Percentiles rank a stretch among this genome's conserved stretches.
phyloP scores from a whole-genome alignment of 2,329 filamentous ascomycete species.

The Teratosphaeria epicoccoides region DNA sequence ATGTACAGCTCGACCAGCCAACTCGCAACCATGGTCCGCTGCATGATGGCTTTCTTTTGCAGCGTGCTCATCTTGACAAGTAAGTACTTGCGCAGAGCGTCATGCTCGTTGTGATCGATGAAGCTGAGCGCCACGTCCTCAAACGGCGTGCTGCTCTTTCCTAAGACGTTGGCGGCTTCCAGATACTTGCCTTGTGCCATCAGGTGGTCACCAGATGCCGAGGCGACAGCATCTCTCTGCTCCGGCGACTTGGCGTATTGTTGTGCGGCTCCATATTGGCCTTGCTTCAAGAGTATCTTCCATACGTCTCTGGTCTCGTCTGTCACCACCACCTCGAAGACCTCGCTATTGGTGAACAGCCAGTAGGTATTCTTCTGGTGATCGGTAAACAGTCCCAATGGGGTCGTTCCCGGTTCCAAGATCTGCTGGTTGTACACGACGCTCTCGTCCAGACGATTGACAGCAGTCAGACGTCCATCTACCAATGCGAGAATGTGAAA shows the following conservation, averaged over 20 bases:
- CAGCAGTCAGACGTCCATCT: constrained; percentile 70
- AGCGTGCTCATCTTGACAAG: constrained; percentile 70
- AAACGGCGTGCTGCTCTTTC: constrained; percentile 91
- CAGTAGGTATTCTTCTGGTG: constrained; percentile 94
- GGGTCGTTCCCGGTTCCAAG: constrained; percentile 65
- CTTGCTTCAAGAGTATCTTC: constrained; percentile 79
- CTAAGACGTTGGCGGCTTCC: constrained; percentile 83
- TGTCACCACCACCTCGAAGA: constrained; percentile 83
- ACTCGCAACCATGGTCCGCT: constrained; percentile 85
- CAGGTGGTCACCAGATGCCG: constrained; percentile 81
- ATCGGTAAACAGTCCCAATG: constrained; percentile 78
- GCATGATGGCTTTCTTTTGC: constrained; percentile 80
- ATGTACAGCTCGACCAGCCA: constrained; percentile 97
- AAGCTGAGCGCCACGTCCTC: constrained; percentile 89
- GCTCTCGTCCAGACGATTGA: constrained; percentile 76
- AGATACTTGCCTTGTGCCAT: constrained; percentile 69
- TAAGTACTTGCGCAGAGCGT: constrained; percentile 83
- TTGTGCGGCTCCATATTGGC: constrained; percentile 80
- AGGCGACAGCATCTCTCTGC: constrained; percentile 85
- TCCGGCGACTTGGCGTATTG: constrained; percentile 68
- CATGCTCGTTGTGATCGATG: constrained; percentile 80
- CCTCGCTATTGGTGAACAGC: constrained; percentile 83
- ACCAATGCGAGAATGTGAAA: constrained; percentile 85
- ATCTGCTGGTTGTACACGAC: constrained; percentile 83
- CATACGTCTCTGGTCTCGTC: constrained; percentile 90